Evolutionary conservation across 371 early-diverging fungal species (phyloP), one percentile per base, ranked within the genome.

Genomic region (Entomophthora muscae): DNA sequence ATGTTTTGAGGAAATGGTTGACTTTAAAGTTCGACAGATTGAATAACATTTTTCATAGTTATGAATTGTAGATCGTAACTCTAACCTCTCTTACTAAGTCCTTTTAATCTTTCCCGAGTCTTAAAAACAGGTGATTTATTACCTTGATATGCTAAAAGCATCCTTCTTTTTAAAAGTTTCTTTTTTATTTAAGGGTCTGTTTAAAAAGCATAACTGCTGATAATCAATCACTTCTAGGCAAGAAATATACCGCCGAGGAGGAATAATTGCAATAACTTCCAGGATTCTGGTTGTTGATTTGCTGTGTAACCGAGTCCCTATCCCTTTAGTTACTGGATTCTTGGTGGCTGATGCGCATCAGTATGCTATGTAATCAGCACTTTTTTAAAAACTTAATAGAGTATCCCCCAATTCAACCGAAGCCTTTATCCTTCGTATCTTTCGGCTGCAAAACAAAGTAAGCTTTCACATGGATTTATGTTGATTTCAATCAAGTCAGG

Each of bases 251-350:
- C 77, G 83, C 1, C 67, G 72, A 30, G 93, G 99, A 55, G 99
- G 99, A 5, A 77, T 98, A 2, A 75, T 97, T 64, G 80, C 90
- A 2, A 77, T 89, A 28, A 91, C 97, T 0, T 85, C 95, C 22
- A 79, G 93, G 32, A 91, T 95, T 52, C 72, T 98, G 28, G 83
- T 93, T 21, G 93, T 95, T 33, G 99, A 98, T 71, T 75, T 98
- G 75, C 72, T 98, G 31, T 84, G 86, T 64, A 76, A 82, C 13
- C 75, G 85, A 30, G 74, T 98, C 0, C 91, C 95, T 1, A 66
- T 74, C 1, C 71, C 88, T 59, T 70, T 87, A 24, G 79, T 98
- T 7, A 85, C 89, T 2, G 94, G 94, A 17, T 78, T 98, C 0
- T 68, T 98, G 5, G 81, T 98, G 2, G 80, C 81, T 32, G 84